Evolutionary conservation across 2,329 filamentous ascomycete genomes (phyloP).

Genomic region (Phoma sp.): DNA sequence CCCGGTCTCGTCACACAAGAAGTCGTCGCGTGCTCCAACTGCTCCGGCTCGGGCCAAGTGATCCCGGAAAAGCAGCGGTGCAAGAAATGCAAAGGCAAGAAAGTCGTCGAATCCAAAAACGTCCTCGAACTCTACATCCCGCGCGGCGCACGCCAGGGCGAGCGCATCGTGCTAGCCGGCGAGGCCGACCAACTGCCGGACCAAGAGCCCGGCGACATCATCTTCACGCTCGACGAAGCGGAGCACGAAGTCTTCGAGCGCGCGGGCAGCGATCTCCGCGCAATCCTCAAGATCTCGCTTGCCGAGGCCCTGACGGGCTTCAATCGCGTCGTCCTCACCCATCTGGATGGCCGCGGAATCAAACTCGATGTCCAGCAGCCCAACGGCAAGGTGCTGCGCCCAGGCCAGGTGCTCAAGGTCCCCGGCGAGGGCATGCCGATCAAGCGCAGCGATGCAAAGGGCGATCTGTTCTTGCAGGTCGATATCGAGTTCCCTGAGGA

Average conservation of each 20-base stretch:
- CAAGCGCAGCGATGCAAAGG: constrained; percentile 82
- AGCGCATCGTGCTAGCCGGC: constrained; percentile 86
- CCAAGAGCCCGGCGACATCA: constrained; percentile 87
- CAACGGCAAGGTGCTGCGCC: constrained; percentile 76
- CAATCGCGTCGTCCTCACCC: constrained; percentile 85
- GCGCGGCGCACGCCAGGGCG: constrained; percentile 77
- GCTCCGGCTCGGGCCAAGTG: constrained; percentile 81
- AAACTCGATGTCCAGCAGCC: constrained; percentile 74
- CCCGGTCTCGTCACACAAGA: constrained; percentile 85
- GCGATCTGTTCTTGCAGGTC: constrained; percentile 86
- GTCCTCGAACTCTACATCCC: constrained; percentile 96
- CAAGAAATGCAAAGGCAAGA: constrained; percentile 97
- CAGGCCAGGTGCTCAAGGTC: constrained; percentile 85
- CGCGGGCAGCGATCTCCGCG: constrained; percentile 81
- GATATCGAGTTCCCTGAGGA: constrained; percentile 89
- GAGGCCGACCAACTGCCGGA: constrained; percentile 93
- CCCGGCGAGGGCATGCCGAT: constrained; percentile 91
- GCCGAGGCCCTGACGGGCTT: constrained; percentile 88
- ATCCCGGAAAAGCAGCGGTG: constrained; percentile 97
- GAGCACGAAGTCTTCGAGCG: constrained; percentile 82
- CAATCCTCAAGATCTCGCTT: constrained; percentile 79
- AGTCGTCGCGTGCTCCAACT: constrained; percentile 79
- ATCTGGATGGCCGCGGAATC: constrained; percentile 92
- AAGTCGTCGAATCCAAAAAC: constrained; percentile 87
- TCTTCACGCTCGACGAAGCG: constrained; percentile 85